phyloP scores from a whole-genome alignment of 208 protist species.

The Strigomonas culicis region DNA sequence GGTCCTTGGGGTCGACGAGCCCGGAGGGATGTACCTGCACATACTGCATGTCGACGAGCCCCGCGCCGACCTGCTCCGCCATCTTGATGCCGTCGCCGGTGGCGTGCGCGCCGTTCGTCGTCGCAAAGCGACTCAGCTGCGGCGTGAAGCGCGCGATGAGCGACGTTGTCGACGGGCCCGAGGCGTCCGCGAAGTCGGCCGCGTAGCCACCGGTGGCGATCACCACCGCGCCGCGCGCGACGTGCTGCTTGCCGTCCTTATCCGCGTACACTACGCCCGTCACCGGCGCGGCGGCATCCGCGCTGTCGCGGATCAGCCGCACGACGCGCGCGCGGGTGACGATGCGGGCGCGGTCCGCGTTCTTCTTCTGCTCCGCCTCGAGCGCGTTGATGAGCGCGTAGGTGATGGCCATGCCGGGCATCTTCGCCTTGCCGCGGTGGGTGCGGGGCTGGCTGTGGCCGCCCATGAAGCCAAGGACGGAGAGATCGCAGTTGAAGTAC shows the following conservation, averaged over 20 bases:
- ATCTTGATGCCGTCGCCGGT: constrained; percentile 83
- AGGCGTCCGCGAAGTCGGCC: constrained; percentile 18
- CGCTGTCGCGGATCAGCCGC: constrained; percentile 38
- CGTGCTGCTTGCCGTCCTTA: constrained; percentile 26
- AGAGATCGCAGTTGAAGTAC: constrained; percentile 76
- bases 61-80: constrained; percentile 45
- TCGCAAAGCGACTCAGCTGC: constrained; percentile 60
- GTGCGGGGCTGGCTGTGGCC: constrained; percentile 82
- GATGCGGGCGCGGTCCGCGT: constrained; percentile 27
- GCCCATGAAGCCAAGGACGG: constrained; percentile 61
- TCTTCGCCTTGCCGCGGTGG: constrained; percentile 67
- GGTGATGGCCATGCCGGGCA: constrained; percentile 83
- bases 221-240: constrained; percentile 65
- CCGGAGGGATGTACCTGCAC: constrained; percentile 93
- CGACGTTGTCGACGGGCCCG: constrained; percentile 21
- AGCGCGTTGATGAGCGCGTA: constrained; percentile 64
- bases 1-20: constrained; percentile 89
- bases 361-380: constrained; percentile 40
- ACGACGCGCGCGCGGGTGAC: constrained; percentile 47
- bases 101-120: constrained; percentile 84
- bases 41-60: constrained; percentile 55
- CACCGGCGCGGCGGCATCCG: constrained; percentile 28
- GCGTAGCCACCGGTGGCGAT: constrained; percentile 85
- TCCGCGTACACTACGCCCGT: constrained; percentile 43
- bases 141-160: constrained; percentile 64